These are phyloP conservation scores for Clathrospora elynae DNA, from an alignment of 2,329 filamentous ascomycete genomes.

Conservation along the genomic window DNA sequence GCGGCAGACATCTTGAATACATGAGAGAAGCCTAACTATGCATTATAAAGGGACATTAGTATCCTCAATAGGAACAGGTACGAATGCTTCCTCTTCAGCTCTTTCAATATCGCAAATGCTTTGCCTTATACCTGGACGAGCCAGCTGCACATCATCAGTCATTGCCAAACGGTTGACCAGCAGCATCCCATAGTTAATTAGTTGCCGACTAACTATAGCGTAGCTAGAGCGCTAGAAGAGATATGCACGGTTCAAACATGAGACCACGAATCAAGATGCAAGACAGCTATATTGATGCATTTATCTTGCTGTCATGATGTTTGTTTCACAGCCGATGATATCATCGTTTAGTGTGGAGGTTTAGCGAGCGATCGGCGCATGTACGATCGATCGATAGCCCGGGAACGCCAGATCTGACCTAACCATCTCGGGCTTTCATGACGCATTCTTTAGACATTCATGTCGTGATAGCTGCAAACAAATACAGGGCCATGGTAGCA, in stretches of 20 bases:
- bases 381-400: conserved; percentile 15
- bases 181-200: too few species aligned
- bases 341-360: conserved; percentile 8
- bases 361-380: conserved; percentile 12
- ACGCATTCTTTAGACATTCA: conserved; percentile 34
- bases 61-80: too few species aligned
- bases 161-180: too few species aligned
- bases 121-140: too few species aligned
- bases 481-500: conserved; percentile 13
- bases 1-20: conserved; percentile 39
- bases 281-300: not conserved
- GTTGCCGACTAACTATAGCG: too few species aligned
- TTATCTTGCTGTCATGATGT: conserved; percentile 17
- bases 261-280: not conserved
- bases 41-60: too few species aligned
- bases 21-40: too few species aligned
- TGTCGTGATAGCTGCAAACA: conserved; percentile 20
- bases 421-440: conserved; percentile 38
- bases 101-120: too few species aligned
- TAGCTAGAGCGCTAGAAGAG: too few species aligned
- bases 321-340: conserved; percentile 14
- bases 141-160: too few species aligned
- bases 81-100: too few species aligned
- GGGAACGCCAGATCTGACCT: conserved; percentile 17
- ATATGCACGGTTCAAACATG: too few species aligned